Base-by-base conservation (phyloP, 257 asterid species). In the Solanum gracilifrons region DNA sequence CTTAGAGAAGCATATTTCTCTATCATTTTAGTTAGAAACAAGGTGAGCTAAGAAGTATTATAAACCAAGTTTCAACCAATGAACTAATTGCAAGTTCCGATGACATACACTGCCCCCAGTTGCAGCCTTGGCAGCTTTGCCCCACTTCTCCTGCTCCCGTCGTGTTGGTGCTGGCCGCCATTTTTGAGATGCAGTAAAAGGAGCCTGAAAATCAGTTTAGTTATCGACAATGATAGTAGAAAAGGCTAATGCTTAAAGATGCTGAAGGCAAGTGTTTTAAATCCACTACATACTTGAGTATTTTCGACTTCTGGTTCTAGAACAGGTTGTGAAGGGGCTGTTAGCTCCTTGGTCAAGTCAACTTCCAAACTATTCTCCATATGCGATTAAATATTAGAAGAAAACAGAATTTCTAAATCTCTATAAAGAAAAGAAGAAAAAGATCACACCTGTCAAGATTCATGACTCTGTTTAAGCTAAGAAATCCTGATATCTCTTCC, bases 141-240 rank as follows among this genome's bases (percentile, higher is more conserved):
- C 95, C 99, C 99, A 95, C 93, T 95, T 95, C 72, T 95, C 98
- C 92, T 88, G 98, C 93, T 97, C 98, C 21, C 98, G 98, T 10
- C 98, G 93, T 85, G 99, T 95, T 83, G 99, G 99, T 82, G 98
- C 98, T 35, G 95, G 91, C 88, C 93, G 94, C 98, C 99, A 97
- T 93, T 33, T 95, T 88, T 75, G 92, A 90, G 93, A 90, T 66
- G 87, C 84, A 51, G 88, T 46, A n/a, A 73, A 83, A 41, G 87
- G 89, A 73, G 82, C 86, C 98, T 95, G 92, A 43, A 90, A 46
- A 58, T 43, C 90, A 92, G 31, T 87, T 84, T 74, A 80, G 87
- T 3, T 41, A 13, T 36, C 13, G 12, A 18, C 2, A 33, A 41
- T 83, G 72, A 41, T 29, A 35, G 51, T 41, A 62, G 87, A 88